A percentile compares a stretch with the other conserved stretches of the same genome.
Evolutionary conservation across 495 filamentous ascomycete genomes (phyloP).

Genomic region (Penicillium canescens): DNA sequence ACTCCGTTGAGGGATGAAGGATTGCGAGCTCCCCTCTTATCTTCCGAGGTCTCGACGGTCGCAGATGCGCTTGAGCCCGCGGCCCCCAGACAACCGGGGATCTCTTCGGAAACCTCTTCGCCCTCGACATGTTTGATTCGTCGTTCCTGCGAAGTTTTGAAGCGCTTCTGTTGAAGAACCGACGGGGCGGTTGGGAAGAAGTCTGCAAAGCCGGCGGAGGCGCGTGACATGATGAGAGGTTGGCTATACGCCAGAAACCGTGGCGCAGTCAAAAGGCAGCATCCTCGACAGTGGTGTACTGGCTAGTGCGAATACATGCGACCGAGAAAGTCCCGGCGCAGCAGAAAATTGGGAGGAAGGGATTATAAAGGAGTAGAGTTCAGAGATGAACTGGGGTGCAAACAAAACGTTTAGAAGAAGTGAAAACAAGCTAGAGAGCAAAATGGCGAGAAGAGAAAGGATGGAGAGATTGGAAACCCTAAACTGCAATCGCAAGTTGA

Average conservation of each 20-base stretch:
- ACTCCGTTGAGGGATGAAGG: conserved; percentile 45
- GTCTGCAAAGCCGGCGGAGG: conserved; percentile 80
- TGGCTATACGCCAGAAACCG: conserved; percentile 46
- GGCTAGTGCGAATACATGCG: conserved; percentile 22
- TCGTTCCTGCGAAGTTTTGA: conserved; percentile 42
- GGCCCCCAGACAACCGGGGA: conserved; percentile 1
- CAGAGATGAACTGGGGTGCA: neutral
- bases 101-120: conserved; percentile 19
- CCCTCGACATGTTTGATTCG: conserved; percentile 23
- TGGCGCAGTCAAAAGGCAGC: conserved; percentile 39
- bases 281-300: conserved; percentile 37
- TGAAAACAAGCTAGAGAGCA: neutral
- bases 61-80: conserved; percentile 13
- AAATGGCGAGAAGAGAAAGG: conserved; percentile 1
- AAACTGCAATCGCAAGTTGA: neutral
- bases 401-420: neutral
- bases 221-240: conserved; percentile 70
- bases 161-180: conserved; percentile 57
- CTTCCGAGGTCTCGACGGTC: conserved; percentile 16
- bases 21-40: conserved; percentile 11
- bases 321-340: conserved; percentile 25
- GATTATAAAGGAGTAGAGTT: neutral
- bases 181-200: conserved; percentile 88
- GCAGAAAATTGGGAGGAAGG: conserved; percentile 3
- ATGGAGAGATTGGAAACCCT: neutral